A percentile compares a stretch with the other conserved stretches of the same genome.
Evolutionary conservation across 83 land plant genomes (phyloP).

Genomic region (Picea mariana): DNA sequence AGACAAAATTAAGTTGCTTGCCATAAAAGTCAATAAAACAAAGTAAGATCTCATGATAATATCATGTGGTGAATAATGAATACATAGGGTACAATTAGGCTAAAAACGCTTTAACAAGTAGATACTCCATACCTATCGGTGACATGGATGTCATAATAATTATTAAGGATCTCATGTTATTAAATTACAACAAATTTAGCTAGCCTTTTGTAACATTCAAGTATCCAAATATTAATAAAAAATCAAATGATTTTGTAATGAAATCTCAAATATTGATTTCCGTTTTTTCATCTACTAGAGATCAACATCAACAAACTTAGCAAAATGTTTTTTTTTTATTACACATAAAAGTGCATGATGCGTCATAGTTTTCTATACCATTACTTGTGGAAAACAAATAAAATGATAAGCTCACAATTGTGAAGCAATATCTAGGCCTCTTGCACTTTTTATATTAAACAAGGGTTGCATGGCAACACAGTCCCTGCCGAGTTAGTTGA

Average conservation of each 20-base stretch:
- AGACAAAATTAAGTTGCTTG: not conserved
- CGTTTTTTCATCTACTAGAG: not conserved
- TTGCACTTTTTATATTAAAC: too few relatives aligned
- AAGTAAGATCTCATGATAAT: not conserved
- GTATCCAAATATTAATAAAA: not conserved
- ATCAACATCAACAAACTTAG: not conserved
- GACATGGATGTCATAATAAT: too few relatives aligned
- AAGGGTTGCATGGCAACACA: too few relatives aligned
- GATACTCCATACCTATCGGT: too few relatives aligned
- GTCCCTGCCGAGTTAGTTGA: too few relatives aligned
- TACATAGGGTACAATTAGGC: not conserved
- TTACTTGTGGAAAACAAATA: too few relatives aligned
- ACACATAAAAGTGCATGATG: too few relatives aligned
- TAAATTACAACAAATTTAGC: not conserved
- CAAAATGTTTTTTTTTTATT: not conserved
- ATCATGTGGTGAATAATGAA: too few relatives aligned
- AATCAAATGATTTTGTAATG: not conserved
- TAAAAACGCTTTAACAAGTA: not conserved
- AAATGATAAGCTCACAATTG: too few relatives aligned
- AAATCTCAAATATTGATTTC: not conserved
- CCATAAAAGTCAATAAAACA: constrained; percentile 5
- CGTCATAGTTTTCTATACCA: too few relatives aligned
- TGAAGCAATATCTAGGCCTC: too few relatives aligned
- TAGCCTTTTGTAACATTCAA: too few relatives aligned
- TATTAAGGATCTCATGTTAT: not conserved